phyloP scores from a whole-genome alignment of 805 yeast genomes.

The Cephaloascus albidus region DNA sequence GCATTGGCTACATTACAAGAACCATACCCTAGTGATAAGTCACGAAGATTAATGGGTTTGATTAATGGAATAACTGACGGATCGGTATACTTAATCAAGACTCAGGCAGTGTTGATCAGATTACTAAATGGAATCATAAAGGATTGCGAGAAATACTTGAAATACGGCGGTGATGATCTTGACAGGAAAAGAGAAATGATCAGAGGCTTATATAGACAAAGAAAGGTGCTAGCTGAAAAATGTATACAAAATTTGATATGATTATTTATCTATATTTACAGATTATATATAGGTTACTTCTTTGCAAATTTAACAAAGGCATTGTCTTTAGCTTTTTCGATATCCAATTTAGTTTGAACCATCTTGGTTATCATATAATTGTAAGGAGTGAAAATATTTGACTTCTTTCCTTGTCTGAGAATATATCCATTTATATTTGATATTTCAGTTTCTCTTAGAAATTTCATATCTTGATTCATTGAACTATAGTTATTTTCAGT shows the following conservation, averaged over 20 bases:
- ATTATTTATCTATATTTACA: background rate
- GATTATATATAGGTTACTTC: too few species aligned
- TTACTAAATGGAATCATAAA: conserved; percentile 20
- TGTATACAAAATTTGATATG: too few species aligned
- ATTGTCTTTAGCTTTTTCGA: conserved; percentile 8
- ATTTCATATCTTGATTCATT: conserved; percentile 59
- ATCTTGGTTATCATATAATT: conserved; percentile 37
- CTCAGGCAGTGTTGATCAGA: conserved; percentile 16
- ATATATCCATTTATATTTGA: conserved; percentile 81
- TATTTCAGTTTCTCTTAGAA: conserved; percentile 60
- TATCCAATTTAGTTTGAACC: conserved; percentile 27
- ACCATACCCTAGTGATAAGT: conserved; percentile 9
- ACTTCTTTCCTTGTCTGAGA: conserved; percentile 39
- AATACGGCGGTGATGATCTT: conserved; percentile 8
- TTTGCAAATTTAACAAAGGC: background rate
- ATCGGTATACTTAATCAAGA: conserved; percentile 18
- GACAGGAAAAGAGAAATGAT: conserved; percentile 11
- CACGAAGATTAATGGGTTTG: conserved; percentile 20
- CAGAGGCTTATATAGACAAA: conserved; percentile 15
- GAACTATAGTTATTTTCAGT: conserved; percentile 57
- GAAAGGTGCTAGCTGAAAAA: conserved; percentile 13
- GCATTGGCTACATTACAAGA: conserved; percentile 57
- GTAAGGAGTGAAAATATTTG: conserved; percentile 31
- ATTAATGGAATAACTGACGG: conserved; percentile 44
- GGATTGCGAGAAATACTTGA: conserved; percentile 11